A percentile compares a stretch with the other conserved stretches of the same genome.
phyloP scores from a whole-genome alignment of 2,329 filamentous ascomycete species.

The Scedosporium apiospermum region DNA sequence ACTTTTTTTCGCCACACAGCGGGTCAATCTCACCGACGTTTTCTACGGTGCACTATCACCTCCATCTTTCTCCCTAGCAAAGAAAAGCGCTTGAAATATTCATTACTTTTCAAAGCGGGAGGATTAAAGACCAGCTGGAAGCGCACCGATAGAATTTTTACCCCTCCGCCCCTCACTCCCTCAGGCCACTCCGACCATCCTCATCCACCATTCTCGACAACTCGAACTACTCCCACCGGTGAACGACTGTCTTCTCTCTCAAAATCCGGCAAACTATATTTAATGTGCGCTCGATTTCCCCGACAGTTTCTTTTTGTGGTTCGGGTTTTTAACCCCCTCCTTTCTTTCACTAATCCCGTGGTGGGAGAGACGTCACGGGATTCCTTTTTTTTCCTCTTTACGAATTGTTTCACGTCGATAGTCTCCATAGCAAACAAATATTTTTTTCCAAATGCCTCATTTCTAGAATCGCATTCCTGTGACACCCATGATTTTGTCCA shows the following conservation, averaged over 20 bases:
- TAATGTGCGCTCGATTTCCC: slow-evolving; percentile 12
- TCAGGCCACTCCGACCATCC: background rate
- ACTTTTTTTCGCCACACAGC: background rate
- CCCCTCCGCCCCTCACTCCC: background rate
- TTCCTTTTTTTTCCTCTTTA: slow-evolving; percentile 12
- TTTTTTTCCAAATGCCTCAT: background rate
- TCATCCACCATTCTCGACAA: background rate
- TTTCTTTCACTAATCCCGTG: slow-evolving; percentile 24
- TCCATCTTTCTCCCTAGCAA: no score
- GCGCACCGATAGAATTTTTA: background rate
- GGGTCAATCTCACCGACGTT: background rate
- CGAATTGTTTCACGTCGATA: slow-evolving; percentile 9
- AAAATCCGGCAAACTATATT: slow-evolving; percentile 20
- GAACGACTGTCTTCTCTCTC: slow-evolving; percentile 57
- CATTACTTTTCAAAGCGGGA: background rate
- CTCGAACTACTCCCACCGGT: background rate
- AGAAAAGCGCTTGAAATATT: no score
- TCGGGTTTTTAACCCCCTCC: background rate
- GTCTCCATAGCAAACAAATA: background rate
- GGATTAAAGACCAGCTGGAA: background rate
- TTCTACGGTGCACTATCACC: no score
- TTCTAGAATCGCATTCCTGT: no score
- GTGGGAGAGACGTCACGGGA: slow-evolving; percentile 53
- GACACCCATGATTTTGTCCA: background rate
- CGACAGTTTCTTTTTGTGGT: slow-evolving; percentile 12